Conservation (phyloP, 2,329 filamentous ascomycete species). For the Arthroderma sp. region DNA sequence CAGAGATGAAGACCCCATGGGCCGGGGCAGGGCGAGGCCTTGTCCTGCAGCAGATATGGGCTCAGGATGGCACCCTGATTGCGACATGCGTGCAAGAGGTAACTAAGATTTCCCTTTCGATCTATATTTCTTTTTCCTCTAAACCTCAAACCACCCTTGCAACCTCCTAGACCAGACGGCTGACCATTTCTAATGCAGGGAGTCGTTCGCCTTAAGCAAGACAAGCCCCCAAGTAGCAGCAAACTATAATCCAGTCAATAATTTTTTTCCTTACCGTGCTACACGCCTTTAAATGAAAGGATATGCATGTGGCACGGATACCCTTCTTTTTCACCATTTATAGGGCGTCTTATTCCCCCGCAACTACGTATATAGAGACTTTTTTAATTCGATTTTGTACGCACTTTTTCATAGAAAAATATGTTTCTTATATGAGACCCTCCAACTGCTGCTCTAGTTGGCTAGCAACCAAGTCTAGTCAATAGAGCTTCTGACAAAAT, state of each 20-base stretch:
- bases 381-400: not conserved
- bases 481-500: not conserved
- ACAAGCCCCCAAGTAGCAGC: conserved; percentile 18
- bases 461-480: not conserved
- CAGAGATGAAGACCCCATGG: conserved; percentile 41
- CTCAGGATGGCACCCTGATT: conserved; percentile 36
- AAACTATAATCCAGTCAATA: conserved; percentile 13
- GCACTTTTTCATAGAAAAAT: not conserved
- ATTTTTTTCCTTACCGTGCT: conserved; percentile 1
- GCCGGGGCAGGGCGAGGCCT: conserved; percentile 40
- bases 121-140: conserved; percentile 2
- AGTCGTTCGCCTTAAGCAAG: conserved; percentile 37
- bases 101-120: conserved; percentile 15
- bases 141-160: not conserved
- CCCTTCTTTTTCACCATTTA: not conserved
- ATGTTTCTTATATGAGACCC: not conserved
- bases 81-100: conserved; percentile 42
- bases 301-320: not conserved
- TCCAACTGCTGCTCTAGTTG: not conserved
- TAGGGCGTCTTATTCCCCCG: not conserved
- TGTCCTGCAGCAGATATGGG: conserved; percentile 40
- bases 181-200: conserved; percentile 24
- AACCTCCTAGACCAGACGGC: not conserved
- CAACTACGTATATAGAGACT: not conserved
- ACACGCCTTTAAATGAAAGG: conserved; percentile 1